These are phyloP conservation scores for Scenedesmus sp. DNA, from an alignment of 163 green algal species.

Conservation along the genomic window DNA sequence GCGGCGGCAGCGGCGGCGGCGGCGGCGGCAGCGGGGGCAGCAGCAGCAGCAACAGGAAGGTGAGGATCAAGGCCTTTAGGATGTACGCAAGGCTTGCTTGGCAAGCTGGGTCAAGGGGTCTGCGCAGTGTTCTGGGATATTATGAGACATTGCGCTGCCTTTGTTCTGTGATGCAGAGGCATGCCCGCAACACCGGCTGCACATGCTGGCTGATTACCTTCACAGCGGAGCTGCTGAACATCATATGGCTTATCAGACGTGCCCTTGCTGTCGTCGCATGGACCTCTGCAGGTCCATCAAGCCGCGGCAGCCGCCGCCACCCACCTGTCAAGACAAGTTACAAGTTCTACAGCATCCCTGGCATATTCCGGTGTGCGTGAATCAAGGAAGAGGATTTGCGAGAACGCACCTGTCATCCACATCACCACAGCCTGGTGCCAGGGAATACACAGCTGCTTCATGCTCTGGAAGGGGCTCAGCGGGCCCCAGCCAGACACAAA, in stretches of 20 bases:
- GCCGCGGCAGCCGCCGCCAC: not conserved
- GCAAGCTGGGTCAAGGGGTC: too few relatives aligned
- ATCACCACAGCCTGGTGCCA: constrained; percentile 36
- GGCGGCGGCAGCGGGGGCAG: not conserved
- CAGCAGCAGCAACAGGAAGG: not conserved
- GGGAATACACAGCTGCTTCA: constrained; percentile 23
- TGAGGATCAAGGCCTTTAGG: too few relatives aligned
- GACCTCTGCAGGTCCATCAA: not conserved
- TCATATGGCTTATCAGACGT: not conserved
- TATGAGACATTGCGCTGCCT: too few relatives aligned
- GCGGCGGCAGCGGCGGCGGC: too few relatives aligned
- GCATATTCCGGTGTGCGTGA: too few relatives aligned
- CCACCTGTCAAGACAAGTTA: not conserved
- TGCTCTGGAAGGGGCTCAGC: constrained; percentile 21
- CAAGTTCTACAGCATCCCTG: not conserved
- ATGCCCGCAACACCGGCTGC: too few relatives aligned
- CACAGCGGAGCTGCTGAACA: not conserved
- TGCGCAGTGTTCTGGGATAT: too few relatives aligned
- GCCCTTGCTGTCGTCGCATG: not conserved
- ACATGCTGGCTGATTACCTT: too few relatives aligned
- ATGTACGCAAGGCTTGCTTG: too few relatives aligned
- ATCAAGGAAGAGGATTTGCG: too few relatives aligned
- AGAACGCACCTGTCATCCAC: constrained; percentile 40
- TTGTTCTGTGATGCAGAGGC: too few relatives aligned
- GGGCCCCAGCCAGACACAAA: constrained; percentile 53